A percentile compares a stretch with the other conserved stretches of the same genome.
Evolutionary conservation across 1,139 yeast genomes (phyloP).

Genomic region (Saccharomyces hybrid): DNA sequence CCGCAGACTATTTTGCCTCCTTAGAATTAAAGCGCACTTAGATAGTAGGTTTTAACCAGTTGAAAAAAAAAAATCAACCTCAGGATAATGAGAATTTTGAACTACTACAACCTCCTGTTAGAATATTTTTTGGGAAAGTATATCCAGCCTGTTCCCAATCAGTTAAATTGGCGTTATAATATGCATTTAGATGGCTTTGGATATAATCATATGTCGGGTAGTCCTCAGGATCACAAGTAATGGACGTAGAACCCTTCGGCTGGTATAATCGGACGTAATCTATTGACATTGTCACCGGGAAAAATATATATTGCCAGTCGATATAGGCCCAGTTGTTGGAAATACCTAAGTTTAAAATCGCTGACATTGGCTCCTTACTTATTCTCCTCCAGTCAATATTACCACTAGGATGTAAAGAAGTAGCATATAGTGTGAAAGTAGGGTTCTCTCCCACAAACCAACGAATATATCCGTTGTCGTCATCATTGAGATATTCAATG

Average conservation of each 20-base stretch:
- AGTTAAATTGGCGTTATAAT: conserved; percentile 55
- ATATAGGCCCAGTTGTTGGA: conserved; percentile 80
- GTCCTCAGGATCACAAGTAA: conserved; percentile 70
- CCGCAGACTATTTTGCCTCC: neutral
- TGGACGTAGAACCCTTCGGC: conserved; percentile 42
- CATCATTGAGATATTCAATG: conserved; percentile 66
- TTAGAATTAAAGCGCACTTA: neutral
- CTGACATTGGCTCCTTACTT: conserved; percentile 80
- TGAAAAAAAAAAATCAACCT: neutral
- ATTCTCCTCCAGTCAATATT: conserved; percentile 68
- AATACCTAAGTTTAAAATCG: conserved; percentile 68
- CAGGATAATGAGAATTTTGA: conserved; percentile 14
- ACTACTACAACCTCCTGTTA: conserved; percentile 40
- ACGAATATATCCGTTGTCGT: conserved; percentile 56
- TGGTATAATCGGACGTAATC: conserved; percentile 79
- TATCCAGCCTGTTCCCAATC: conserved; percentile 64
- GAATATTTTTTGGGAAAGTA: conserved; percentile 46
- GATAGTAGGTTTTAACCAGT: neutral
- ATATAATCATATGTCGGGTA: conserved; percentile 74
- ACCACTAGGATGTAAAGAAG: conserved; percentile 72
- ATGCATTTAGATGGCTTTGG: conserved; percentile 52
- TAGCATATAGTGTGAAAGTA: conserved; percentile 52
- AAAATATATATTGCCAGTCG: conserved; percentile 60
- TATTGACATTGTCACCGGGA: conserved; percentile 60
- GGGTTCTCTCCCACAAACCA: conserved; percentile 76